Evolutionary conservation across 2,329 filamentous ascomycete genomes (phyloP), one percentile per base, ranked within the genome.

Genomic region (Pseudogymnoascus sp.): DNA sequence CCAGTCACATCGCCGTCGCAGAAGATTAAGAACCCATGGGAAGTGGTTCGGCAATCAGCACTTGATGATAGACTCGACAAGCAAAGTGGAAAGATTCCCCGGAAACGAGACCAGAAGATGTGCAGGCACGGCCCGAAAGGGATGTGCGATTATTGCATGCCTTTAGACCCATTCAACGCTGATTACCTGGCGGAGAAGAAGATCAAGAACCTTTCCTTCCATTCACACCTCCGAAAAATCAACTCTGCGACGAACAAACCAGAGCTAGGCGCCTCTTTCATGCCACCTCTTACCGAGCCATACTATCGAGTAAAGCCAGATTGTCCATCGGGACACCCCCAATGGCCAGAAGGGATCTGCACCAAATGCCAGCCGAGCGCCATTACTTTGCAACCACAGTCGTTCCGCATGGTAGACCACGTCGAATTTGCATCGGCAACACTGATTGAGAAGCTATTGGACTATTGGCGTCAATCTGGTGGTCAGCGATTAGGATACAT

Each of bases 111-210:
- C 74, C 75, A 78, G 64, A 90, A 90, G 73, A 95, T 99, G 92
- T 99, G 95, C 78, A 88, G 91, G 66, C 95, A 99, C 75, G 93
- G 93, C 1, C 88, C 89, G 61, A 97, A 96, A 77, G 95, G 95
- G 74, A 99, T 99, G 95, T 99, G 95, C 76, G 95, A 99, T 77
- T 96, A 97, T 77, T 99, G 95, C 78, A 96, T 96, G 85, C 96
- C 96, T 0, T 78, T 97, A 60, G 95, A 99, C 72, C 95, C 95
- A 0, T 99, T 96, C 76, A 88, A 96, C 72, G 76, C 88, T n/a
- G 87, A 87, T 63, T 97, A 97, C 71, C 83, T 99, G 17, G 85
- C 86, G 31, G 93, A 99, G 70, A 96, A 93, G 81, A 97, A 97
- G 82, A 97, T 99, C 82, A 99, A 99, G 76, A 96, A 99, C 76